Base-by-base conservation (phyloP, 192 early-diverging fungal genomes). In the Umbelopsis sp. region DNA sequence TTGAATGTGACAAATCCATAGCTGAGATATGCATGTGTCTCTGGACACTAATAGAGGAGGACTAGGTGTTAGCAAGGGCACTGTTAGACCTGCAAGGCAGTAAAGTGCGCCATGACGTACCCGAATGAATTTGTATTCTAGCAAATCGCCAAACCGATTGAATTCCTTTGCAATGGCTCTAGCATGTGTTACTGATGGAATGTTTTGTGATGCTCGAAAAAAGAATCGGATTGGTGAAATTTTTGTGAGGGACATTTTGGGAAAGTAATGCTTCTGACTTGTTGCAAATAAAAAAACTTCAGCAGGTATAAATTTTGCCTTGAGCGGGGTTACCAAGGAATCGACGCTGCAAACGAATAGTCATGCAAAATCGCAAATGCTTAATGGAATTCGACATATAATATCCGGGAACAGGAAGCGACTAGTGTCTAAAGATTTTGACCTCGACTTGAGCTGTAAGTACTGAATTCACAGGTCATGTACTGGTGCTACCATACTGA, bases 381-480 rank as follows among this genome's bases (percentile, higher is more conserved):
- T 80, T 9, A 75, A 67, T 70, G 45, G 25, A 4, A 53, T 80
- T 14, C 62, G 71, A 14, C 25, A 52, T 24, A 29, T 29, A 4
- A 70, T 80, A 9, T 80, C 78, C 4, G 74, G 68, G 44, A 80
- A 80, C 41, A 62, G 78, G 14, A 59, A 52, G 25, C 73, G 85
- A 21, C 75, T 80, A n/a, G 68, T 80, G 20, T 73, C 75, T 22
- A 75, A 73, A 5, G 74, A 76, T 4, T 54, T 80, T 38, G 82
- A 84, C 12, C 50, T 86, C n/a, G 85, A 86, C 65, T 73, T 86
- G 68, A 73, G 68, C 20, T 81, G 80, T 79, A 56, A 62, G 74
- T 73, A 44, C n/a, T 16, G 25, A 17, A 3, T n/a, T 22, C 7
- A 41, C 38, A 11, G 8, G 38, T 11, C 38, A 41, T 41, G 38